phyloP scores from a whole-genome alignment of 441 rosid genomes.

The Populus hybrid region DNA sequence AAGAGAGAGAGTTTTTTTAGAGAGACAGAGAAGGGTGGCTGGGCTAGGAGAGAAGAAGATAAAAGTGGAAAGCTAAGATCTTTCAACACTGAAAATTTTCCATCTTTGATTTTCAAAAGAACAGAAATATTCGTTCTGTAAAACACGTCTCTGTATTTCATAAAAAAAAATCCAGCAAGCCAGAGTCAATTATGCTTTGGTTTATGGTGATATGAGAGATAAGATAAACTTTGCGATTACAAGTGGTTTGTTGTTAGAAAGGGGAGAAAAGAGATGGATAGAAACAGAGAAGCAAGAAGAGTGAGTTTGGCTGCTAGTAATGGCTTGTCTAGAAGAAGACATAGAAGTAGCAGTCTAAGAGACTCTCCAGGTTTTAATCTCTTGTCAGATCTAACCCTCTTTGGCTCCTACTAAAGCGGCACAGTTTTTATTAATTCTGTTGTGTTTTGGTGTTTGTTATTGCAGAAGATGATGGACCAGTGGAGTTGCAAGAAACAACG shows the following conservation, averaged over 20 bases:
- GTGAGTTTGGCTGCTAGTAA: conserved; percentile 65
- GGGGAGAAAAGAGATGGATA: conserved; percentile 50
- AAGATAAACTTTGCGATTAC: conserved; percentile 13
- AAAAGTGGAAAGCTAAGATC: background rate
- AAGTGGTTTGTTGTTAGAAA: conserved; percentile 22
- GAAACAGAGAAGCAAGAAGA: conserved; percentile 85
- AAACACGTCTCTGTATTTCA: background rate
- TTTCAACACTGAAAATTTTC: conserved; percentile 20
- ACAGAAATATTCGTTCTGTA: background rate
- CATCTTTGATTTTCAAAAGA: background rate
- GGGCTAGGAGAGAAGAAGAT: conserved; percentile 11
- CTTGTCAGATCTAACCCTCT: conserved; percentile 33
- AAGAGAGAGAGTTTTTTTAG: conserved; percentile 16
- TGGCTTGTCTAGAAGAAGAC: conserved; percentile 72
- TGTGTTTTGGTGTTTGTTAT: background rate
- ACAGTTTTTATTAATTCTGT: conserved; percentile 7
- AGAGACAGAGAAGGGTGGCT: conserved; percentile 24
- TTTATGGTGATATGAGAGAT: conserved; percentile 30
- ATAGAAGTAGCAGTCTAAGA: conserved; percentile 62
- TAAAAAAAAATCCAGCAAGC: background rate
- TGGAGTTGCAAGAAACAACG: conserved; percentile 69
- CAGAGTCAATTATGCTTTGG: background rate
- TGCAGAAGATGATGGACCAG: conserved; percentile 78
- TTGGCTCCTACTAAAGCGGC: background rate
- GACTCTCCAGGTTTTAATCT: conserved; percentile 75